These are phyloP conservation scores for Didymella segeticola DNA, from an alignment of 2,329 filamentous ascomycete genomes.

Conservation along the genomic window DNA sequence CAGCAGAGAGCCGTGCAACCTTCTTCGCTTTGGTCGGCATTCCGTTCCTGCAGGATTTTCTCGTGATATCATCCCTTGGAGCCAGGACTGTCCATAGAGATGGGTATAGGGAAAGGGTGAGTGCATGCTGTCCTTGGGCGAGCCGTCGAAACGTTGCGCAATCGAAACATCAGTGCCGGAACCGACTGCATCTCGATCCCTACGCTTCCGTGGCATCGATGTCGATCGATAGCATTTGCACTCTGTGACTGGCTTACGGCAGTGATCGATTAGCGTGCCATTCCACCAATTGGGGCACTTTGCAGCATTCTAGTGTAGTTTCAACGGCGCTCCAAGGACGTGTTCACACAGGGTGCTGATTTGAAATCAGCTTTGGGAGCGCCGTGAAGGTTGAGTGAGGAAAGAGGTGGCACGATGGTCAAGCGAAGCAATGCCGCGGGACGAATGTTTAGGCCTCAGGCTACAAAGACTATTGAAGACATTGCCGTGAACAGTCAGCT, in stretches of 20 bases:
- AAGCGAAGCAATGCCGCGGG: background rate
- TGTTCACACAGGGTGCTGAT: slow-evolving; percentile 11
- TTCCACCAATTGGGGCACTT: slow-evolving; percentile 12
- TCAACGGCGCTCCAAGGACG: background rate
- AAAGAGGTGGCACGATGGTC: background rate
- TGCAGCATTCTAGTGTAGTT: slow-evolving; percentile 6
- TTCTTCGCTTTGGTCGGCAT: slow-evolving; percentile 12
- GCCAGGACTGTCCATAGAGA: no score
- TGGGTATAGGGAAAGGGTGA: background rate
- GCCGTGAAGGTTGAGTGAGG: slow-evolving; percentile 1
- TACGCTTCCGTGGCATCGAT: slow-evolving; percentile 5
- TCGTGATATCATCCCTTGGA: slow-evolving; percentile 17
- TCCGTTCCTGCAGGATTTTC: slow-evolving; percentile 18
- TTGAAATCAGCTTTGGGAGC: slow-evolving; percentile 12
- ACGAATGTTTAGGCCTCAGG: background rate
- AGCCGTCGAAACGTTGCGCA: slow-evolving; percentile 1
- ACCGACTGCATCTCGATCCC: slow-evolving; percentile 14
- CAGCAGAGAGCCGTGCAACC: slow-evolving; percentile 13
- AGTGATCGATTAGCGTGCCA: slow-evolving; percentile 5
- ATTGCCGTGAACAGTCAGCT: background rate
- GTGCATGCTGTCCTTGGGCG: background rate
- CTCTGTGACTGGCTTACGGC: slow-evolving; percentile 5
- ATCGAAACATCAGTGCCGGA: slow-evolving; percentile 6
- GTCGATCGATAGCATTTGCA: slow-evolving; percentile 14
- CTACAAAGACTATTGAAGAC: background rate